A percentile compares a stretch with the other conserved stretches of the same genome.
Conservation (phyloP, 495 filamentous ascomycete species). For the Aspergillus cristatus region DNA sequence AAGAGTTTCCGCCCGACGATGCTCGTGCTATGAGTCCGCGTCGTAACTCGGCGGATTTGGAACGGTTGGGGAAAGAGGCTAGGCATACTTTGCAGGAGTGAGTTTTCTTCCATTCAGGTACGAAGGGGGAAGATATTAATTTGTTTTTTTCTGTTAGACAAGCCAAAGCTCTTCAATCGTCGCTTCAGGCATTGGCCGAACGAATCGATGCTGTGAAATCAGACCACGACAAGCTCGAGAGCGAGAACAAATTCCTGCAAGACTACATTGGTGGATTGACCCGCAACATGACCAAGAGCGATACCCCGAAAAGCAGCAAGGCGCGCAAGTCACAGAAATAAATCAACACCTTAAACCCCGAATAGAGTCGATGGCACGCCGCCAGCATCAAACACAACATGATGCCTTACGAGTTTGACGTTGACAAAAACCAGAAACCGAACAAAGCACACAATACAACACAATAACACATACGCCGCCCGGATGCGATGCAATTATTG, state of each 20-base stretch:
- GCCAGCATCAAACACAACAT: too few species aligned
- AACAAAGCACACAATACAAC: too few species aligned
- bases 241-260: constrained; percentile 88
- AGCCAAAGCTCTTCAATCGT: constrained; percentile 78
- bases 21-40: constrained; percentile 92
- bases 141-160: constrained; percentile 45
- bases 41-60: constrained; percentile 79
- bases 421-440: too few species aligned
- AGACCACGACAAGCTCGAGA: constrained; percentile 91
- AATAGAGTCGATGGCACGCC: too few species aligned
- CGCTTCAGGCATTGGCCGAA: constrained; percentile 78
- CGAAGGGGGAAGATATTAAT: not conserved
- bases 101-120: constrained; percentile 16
- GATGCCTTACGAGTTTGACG: too few species aligned
- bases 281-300: constrained; percentile 43
- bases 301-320: constrained; percentile 35
- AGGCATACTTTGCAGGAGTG: constrained; percentile 56
- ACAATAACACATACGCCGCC: too few species aligned
- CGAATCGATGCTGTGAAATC: constrained; percentile 88
- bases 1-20: constrained; percentile 71
- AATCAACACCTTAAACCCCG: constrained; percentile 1
- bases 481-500: too few species aligned
- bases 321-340: constrained; percentile 39
- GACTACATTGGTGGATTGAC: constrained; percentile 59
- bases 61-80: constrained; percentile 74